Percentiles rank a stretch among this genome's conserved stretches.
Conservation (phyloP, 176 grass and related monocot species). For the Leersia perrieri region DNA sequence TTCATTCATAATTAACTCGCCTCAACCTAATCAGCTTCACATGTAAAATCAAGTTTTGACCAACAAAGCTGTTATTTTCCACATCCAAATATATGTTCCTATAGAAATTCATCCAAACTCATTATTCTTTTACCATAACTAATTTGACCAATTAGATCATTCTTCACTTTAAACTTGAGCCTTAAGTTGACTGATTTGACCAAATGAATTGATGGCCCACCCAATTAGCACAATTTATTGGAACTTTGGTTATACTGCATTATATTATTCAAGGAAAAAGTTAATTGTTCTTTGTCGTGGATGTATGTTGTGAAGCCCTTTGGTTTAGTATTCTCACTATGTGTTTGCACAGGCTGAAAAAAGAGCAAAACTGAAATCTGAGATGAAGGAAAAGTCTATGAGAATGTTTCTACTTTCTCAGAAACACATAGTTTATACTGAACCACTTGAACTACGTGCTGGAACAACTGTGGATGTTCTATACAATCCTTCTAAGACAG, state of each 20-base stretch:
- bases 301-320: neutral
- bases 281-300: neutral
- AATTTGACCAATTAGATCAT: neutral
- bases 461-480: slow-evolving; percentile 69
- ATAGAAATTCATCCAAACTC: neutral
- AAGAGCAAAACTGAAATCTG: slow-evolving; percentile 67
- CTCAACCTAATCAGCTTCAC: neutral
- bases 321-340: slow-evolving; percentile 23
- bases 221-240: neutral
- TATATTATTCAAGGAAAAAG: slow-evolving; percentile 8
- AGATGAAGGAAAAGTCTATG: slow-evolving; percentile 87
- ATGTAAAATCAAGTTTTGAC: neutral
- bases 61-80: slow-evolving; percentile 1
- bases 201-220: neutral
- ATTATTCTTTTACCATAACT: slow-evolving; percentile 9
- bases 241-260: neutral
- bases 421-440: slow-evolving; percentile 89
- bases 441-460: slow-evolving; percentile 75
- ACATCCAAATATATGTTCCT: neutral
- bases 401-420: slow-evolving; percentile 82
- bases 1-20: neutral
- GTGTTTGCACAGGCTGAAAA: slow-evolving; percentile 52
- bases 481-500: slow-evolving; percentile 82
- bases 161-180: slow-evolving; percentile 8
- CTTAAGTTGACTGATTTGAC: neutral